phyloP scores from a whole-genome alignment of 768 basidiomycete genomes.

The Leccinum disarticulatum region DNA sequence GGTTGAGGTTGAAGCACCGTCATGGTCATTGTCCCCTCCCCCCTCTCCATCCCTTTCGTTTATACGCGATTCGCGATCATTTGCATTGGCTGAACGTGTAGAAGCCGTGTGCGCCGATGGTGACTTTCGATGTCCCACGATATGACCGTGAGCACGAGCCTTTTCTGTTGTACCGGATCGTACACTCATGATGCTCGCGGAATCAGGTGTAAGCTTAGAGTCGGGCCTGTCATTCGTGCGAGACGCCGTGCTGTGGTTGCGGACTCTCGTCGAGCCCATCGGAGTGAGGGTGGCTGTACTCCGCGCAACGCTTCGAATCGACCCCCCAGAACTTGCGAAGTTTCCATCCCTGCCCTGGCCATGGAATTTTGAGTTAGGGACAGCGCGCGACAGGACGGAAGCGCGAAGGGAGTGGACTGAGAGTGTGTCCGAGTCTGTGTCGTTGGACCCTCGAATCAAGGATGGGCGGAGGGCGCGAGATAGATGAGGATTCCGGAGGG shows the following conservation, averaged over 20 bases:
- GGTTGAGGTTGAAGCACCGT: slow-evolving; percentile 18
- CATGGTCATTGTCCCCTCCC: slow-evolving; percentile 12
- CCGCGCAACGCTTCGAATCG: slow-evolving; percentile 48
- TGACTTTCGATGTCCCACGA: slow-evolving; percentile 20
- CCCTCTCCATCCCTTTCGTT: slow-evolving; percentile 6
- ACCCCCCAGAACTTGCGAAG: slow-evolving; percentile 33
- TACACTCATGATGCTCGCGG: slow-evolving; percentile 26
- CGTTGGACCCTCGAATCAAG: slow-evolving; percentile 26
- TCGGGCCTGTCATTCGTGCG: slow-evolving; percentile 52
- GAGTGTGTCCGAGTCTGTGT: slow-evolving; percentile 39
- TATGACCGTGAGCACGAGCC: slow-evolving; percentile 16
- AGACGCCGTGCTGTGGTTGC: slow-evolving; percentile 29
- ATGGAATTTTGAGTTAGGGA: slow-evolving; percentile 24
- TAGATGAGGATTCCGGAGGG: slow-evolving; percentile 26
- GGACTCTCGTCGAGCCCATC: slow-evolving; percentile 16
- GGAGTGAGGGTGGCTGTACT: slow-evolving; percentile 34
- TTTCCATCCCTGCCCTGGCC: slow-evolving; percentile 24
- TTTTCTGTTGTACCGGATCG: slow-evolving; percentile 29
- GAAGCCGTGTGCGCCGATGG: slow-evolving; percentile 20
- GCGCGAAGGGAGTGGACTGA: slow-evolving; percentile 51
- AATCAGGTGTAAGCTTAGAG: slow-evolving; percentile 66
- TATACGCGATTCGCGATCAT: background rate
- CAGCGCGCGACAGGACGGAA: slow-evolving; percentile 38
- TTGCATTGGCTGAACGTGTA: slow-evolving; percentile 1
- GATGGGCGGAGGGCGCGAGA: slow-evolving; percentile 31